Evolutionary conservation across 2,329 filamentous ascomycete species (phyloP).

Genomic region (Colletotrichum sp.): DNA sequence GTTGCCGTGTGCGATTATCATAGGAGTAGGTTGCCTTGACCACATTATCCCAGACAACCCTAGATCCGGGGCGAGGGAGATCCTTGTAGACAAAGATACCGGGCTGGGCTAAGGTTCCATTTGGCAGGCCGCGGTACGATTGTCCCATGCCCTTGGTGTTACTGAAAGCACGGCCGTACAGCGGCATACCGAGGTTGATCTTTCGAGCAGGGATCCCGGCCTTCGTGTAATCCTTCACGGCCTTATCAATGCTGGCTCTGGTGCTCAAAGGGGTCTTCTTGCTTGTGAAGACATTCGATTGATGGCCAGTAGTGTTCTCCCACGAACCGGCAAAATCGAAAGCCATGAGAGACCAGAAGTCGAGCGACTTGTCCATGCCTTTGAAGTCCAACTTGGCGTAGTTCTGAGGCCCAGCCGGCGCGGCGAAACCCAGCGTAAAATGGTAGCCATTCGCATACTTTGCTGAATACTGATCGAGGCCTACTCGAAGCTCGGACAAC

Average conservation of each 20-base stretch:
- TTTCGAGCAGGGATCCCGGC: slow-evolving; percentile 65
- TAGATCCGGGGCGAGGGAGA: slow-evolving; percentile 66
- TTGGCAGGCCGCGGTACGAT: slow-evolving; percentile 67
- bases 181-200: slow-evolving; percentile 76
- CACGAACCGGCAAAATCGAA: slow-evolving; percentile 75
- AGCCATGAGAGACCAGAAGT: slow-evolving; percentile 68
- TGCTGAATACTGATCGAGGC: slow-evolving; percentile 46
- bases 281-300: slow-evolving; percentile 70
- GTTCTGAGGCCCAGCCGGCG: slow-evolving; percentile 51
- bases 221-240: slow-evolving; percentile 66
- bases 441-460: slow-evolving; percentile 44
- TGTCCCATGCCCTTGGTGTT: slow-evolving; percentile 68
- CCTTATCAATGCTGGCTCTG: slow-evolving; percentile 70
- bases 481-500: slow-evolving; percentile 44
- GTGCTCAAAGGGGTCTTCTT: slow-evolving; percentile 58
- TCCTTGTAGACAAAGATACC: slow-evolving; percentile 84
- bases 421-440: slow-evolving; percentile 56
- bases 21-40: slow-evolving; percentile 76
- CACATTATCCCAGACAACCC: slow-evolving; percentile 60
- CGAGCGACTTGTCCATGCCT: slow-evolving; percentile 60
- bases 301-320: slow-evolving; percentile 67
- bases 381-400: slow-evolving; percentile 54
- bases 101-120: slow-evolving; percentile 69
- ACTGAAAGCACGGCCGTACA: slow-evolving; percentile 46
- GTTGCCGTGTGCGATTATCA: slow-evolving; percentile 59